These are phyloP conservation scores for Cryptosporidium felis DNA, from an alignment of 169 alveolate species.

Conservation along the genomic window DNA sequence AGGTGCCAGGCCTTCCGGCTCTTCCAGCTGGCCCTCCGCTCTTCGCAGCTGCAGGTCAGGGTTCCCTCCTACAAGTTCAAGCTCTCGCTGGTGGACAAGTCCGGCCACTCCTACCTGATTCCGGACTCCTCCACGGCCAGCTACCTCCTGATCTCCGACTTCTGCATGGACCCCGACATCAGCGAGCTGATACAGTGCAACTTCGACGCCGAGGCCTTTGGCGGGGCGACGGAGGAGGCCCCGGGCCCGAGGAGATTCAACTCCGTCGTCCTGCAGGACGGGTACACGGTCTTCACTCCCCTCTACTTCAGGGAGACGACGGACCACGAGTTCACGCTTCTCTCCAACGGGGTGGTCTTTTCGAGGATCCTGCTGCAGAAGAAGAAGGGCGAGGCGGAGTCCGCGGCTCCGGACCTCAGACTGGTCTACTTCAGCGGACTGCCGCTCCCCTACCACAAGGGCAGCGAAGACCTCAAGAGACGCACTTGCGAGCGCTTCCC, in stretches of 20 bases:
- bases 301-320: not conserved
- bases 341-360: conserved; percentile 39
- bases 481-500: not conserved
- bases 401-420: not conserved
- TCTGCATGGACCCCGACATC: conserved; percentile 64
- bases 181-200: conserved; percentile 3
- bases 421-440: conserved; percentile 11
- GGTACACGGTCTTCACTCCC: conserved; percentile 1
- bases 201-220: conserved; percentile 1
- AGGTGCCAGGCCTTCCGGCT: conserved; percentile 30
- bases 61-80: not conserved
- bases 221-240: not conserved
- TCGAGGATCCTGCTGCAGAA: not conserved
- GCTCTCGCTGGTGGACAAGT: not conserved
- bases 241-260: not conserved
- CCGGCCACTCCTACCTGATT: not conserved
- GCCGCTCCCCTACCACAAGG: not conserved
- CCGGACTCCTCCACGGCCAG: conserved; percentile 21
- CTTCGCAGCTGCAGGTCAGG: not conserved
- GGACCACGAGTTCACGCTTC: not conserved
- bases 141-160: conserved; percentile 37
- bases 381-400: no score
- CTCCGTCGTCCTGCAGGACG: not conserved
- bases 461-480: not conserved
- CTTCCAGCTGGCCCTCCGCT: conserved; percentile 16